Conservation (phyloP, 176 grass and related monocot species). For the Puccinellia tenuiflora region DNA sequence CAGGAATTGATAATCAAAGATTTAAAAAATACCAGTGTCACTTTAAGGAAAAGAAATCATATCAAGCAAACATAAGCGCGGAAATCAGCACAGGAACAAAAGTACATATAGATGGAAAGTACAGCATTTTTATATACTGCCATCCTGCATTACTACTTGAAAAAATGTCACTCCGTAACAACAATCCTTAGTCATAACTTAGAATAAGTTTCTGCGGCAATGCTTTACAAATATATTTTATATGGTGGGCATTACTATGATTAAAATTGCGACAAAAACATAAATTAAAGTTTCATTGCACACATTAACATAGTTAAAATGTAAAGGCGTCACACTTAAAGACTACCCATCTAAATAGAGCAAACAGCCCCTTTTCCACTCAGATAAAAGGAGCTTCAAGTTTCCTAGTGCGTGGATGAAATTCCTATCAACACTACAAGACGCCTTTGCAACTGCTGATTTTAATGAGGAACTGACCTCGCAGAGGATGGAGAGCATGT, state of each 20-base stretch:
- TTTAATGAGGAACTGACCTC: conserved; percentile 35
- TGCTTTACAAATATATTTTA: neutral
- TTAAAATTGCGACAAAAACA: neutral
- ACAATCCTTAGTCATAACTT: neutral
- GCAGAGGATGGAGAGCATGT: conserved; percentile 67
- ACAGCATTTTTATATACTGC: neutral
- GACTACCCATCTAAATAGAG: neutral
- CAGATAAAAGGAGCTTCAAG: neutral
- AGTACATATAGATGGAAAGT: neutral
- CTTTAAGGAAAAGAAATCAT: neutral
- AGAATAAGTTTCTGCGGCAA: neutral
- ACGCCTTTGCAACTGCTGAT: neutral
- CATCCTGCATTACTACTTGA: neutral
- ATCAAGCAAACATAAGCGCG: conserved; percentile 3
- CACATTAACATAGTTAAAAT: neutral
- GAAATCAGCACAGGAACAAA: neutral
- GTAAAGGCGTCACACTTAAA: neutral
- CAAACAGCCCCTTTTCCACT: neutral
- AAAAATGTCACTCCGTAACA: neutral
- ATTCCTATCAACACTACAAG: neutral
- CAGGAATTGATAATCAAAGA: neutral
- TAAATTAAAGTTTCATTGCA: neutral
- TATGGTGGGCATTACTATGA: neutral
- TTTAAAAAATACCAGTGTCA: neutral
- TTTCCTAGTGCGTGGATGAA: neutral